phyloP scores from a whole-genome alignment of 2,329 filamentous ascomycete genomes.

The Fusarium aywerte region DNA sequence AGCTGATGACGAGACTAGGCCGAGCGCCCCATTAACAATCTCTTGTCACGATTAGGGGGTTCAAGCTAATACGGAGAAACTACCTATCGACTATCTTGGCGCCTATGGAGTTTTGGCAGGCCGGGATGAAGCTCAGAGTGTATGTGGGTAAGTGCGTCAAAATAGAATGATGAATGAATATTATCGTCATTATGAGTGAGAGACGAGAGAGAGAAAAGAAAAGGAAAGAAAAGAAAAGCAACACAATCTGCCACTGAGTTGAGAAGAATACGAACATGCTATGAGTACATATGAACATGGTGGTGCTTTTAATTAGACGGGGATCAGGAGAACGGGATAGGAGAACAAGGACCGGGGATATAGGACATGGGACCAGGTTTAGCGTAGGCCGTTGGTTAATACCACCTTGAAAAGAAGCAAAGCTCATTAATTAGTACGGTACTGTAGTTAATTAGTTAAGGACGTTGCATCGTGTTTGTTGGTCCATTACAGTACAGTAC shows the following conservation, averaged over 20 bases:
- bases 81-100: slow-evolving; percentile 8
- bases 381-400: slow-evolving; percentile 7
- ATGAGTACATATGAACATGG: slow-evolving; percentile 8
- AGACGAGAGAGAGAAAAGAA: not conserved
- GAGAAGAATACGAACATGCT: not conserved
- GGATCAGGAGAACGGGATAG: slow-evolving; percentile 36
- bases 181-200: not conserved
- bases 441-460: too few species aligned
- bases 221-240: not conserved
- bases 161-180: not conserved
- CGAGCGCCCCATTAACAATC: slow-evolving; percentile 6
- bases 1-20: slow-evolving; percentile 24
- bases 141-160: slow-evolving; percentile 23
- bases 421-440: too few species aligned
- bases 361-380: not conserved
- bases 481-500: too few species aligned
- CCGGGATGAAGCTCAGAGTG: slow-evolving; percentile 16
- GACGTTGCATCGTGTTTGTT: not conserved
- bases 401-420: not conserved
- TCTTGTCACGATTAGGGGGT: not conserved
- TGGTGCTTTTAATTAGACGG: slow-evolving; percentile 34
- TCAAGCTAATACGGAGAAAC: slow-evolving; percentile 9
- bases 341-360: slow-evolving; percentile 16
- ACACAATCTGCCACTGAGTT: not conserved
- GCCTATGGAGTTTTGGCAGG: slow-evolving; percentile 32